These are phyloP conservation scores for Coemansia sp. DNA, from an alignment of 192 early-diverging fungal species.

Conservation along the genomic window DNA sequence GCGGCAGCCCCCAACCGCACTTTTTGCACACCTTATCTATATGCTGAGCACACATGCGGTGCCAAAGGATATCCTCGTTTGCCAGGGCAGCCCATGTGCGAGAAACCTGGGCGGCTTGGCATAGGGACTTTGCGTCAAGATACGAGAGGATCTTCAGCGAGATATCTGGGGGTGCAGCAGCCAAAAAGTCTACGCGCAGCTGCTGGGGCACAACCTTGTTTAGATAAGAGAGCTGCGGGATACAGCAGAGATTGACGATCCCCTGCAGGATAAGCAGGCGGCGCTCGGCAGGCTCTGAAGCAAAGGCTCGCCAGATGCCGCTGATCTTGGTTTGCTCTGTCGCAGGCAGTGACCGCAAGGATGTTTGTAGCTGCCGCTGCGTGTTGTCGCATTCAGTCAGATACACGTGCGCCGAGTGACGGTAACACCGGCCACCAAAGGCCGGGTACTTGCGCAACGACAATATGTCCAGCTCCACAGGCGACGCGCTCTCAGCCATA, in stretches of 20 bases:
- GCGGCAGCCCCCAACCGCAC: constrained; percentile 97
- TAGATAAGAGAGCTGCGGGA: constrained; percentile 83
- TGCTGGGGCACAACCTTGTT: constrained; percentile 65
- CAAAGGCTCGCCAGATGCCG: constrained; percentile 68
- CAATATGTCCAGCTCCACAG: constrained; percentile 15
- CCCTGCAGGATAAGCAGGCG: constrained; percentile 70
- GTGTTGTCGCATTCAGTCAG: constrained; percentile 35
- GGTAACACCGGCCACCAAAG: constrained; percentile 51
- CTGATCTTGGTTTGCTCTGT: constrained; percentile 61
- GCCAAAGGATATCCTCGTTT: constrained; percentile 93
- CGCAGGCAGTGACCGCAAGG: constrained; percentile 57
- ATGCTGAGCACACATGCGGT: constrained; percentile 96
- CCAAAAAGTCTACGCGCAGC: constrained; percentile 81
- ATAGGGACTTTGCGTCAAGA: constrained; percentile 87
- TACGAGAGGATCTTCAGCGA: constrained; percentile 83
- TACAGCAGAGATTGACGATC: constrained; percentile 75
- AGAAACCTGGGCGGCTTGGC: constrained; percentile 85
- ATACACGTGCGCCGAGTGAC: constrained; percentile 50
- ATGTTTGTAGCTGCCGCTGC: constrained; percentile 47
- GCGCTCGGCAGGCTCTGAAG: constrained; percentile 60
- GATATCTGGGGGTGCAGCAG: constrained; percentile 72
- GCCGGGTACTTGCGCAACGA: constrained; percentile 39
- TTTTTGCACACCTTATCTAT: constrained; percentile 93
- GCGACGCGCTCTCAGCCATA: constrained; percentile 1
- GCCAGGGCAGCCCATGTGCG: constrained; percentile 77